Percentiles rank a stretch among this genome's conserved stretches.
Evolutionary conservation across 495 filamentous ascomycete species (phyloP).

Genomic region (Xanthoparmelia taractica): DNA sequence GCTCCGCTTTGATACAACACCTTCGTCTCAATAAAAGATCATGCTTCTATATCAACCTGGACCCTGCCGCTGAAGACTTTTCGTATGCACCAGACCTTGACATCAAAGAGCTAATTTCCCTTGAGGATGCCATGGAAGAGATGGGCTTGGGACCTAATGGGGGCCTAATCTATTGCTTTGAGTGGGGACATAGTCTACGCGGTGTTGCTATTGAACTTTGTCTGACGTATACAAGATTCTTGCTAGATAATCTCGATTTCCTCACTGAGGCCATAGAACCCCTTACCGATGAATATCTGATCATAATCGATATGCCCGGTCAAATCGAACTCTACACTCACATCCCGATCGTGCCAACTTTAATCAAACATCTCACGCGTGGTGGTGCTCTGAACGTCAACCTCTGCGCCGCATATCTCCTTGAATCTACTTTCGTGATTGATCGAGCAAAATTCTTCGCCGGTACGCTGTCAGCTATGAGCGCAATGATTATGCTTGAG

Average conservation of each 20-base stretch:
- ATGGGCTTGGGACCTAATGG: conserved; percentile 89
- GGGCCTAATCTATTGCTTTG: conserved; percentile 95
- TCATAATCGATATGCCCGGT: conserved; percentile 96
- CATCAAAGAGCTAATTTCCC: conserved; percentile 90
- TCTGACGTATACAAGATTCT: conserved; percentile 40
- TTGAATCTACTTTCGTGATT: conserved; percentile 89
- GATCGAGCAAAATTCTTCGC: conserved; percentile 97
- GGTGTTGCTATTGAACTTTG: background rate
- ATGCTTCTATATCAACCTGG: conserved; percentile 95
- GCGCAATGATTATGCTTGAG: conserved; percentile 96
- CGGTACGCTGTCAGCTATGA: conserved; percentile 92
- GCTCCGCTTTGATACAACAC: conserved; percentile 84
- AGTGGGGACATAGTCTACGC: conserved; percentile 37
- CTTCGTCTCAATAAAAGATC: conserved; percentile 81
- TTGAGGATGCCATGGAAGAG: conserved; percentile 98
- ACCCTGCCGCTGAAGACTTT: conserved; percentile 91
- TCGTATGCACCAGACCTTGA: conserved; percentile 88
- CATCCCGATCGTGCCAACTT: conserved; percentile 80
- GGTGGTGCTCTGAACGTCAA: conserved; percentile 77
- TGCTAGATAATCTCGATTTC: conserved; percentile 95
- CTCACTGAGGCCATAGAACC: conserved; percentile 78
- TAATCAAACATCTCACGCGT: conserved; percentile 72
- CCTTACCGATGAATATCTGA: conserved; percentile 87
- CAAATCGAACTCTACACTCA: conserved; percentile 99
- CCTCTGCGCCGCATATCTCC: conserved; percentile 89